These are phyloP conservation scores for Jamesozyma piceae DNA, from an alignment of 805 yeast genomes.

Conservation along the genomic window DNA sequence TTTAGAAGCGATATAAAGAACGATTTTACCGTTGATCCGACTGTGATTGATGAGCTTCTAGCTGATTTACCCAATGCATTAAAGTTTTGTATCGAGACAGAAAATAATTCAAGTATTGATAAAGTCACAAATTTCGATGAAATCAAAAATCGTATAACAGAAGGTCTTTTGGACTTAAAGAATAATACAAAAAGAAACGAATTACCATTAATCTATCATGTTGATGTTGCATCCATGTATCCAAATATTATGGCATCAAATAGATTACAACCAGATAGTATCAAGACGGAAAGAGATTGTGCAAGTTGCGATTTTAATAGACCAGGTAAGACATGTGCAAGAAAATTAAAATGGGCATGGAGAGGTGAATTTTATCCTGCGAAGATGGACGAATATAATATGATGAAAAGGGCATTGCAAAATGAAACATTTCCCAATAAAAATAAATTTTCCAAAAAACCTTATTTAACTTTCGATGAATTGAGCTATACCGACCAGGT, in stretches of 20 bases:
- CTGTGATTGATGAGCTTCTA: slow-evolving; percentile 71
- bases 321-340: slow-evolving; percentile 88
- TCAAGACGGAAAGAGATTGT: slow-evolving; percentile 90
- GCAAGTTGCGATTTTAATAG: slow-evolving; percentile 95
- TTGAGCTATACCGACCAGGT: slow-evolving; percentile 73
- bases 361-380: slow-evolving; percentile 95
- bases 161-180: slow-evolving; percentile 48
- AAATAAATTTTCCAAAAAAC: slow-evolving; percentile 44
- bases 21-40: slow-evolving; percentile 69
- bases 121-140: slow-evolving; percentile 78
- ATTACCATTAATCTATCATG: slow-evolving; percentile 85
- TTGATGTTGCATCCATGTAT: slow-evolving; percentile 98
- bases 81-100: slow-evolving; percentile 75
- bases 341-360: slow-evolving; percentile 94
- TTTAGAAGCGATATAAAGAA: slow-evolving; percentile 79
- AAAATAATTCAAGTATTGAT: slow-evolving; percentile 59
- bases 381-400: slow-evolving; percentile 78
- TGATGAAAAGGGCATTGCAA: slow-evolving; percentile 77
- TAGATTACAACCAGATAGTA: slow-evolving; percentile 94
- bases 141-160: slow-evolving; percentile 49
- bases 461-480: slow-evolving; percentile 63
- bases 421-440: slow-evolving; percentile 66
- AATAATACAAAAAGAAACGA: slow-evolving; percentile 59
- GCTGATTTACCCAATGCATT: slow-evolving; percentile 67
- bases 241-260: slow-evolving; percentile 98